Conservation (phyloP, 306 rosid species). For the Cucurbita maxima region DNA sequence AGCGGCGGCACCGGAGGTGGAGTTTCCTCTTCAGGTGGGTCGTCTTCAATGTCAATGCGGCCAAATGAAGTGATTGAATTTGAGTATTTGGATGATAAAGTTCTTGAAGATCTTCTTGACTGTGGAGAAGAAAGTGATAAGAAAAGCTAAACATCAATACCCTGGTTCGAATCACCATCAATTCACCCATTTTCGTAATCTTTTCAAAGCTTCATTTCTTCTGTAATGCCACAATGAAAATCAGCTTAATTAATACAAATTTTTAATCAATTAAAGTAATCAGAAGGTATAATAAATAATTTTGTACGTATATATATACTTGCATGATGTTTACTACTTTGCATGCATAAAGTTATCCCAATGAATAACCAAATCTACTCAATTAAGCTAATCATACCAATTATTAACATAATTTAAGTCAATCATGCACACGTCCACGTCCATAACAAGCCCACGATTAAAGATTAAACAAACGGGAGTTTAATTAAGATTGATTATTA, state of each 20-base stretch:
- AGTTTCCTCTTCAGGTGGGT: background rate
- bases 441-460: too few relatives aligned
- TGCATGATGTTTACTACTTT: background rate
- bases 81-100: slow-evolving; percentile 61
- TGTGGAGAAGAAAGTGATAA: slow-evolving; percentile 24
- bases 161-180: background rate
- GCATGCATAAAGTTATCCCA: background rate
- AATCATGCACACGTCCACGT: too few relatives aligned
- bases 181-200: background rate
- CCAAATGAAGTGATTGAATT: slow-evolving; percentile 49
- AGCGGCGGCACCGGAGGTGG: background rate
- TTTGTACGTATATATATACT: background rate
- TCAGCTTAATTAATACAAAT: background rate
- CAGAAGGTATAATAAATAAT: too few relatives aligned
- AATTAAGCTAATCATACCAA: background rate
- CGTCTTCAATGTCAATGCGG: slow-evolving; percentile 15
- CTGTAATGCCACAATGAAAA: background rate
- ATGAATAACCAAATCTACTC: background rate
- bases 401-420: too few relatives aligned
- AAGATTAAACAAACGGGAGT: too few relatives aligned
- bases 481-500: too few relatives aligned
- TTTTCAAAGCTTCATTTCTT: background rate
- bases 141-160: background rate
- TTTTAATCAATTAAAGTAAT: background rate
- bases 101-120: slow-evolving; percentile 81